These are phyloP conservation scores for Vanderwaltozyma polyspora DNA, from an alignment of 805 yeast genomes.

Conservation along the genomic window DNA sequence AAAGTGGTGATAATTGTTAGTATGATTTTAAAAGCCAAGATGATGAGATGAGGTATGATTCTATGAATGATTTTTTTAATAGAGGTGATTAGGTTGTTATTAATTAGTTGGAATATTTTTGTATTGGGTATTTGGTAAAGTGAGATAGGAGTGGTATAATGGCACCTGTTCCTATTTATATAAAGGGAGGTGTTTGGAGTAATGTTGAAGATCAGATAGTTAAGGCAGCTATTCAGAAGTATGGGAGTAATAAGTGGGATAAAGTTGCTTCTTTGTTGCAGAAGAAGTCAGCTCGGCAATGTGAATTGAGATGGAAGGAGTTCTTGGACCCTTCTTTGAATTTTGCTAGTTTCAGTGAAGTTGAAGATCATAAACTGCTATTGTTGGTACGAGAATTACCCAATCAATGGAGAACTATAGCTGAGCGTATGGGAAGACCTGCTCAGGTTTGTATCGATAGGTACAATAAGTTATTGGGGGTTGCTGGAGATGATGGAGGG, in stretches of 20 bases:
- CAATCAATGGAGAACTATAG: slow-evolving; percentile 91
- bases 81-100: too few species aligned
- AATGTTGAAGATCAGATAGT: slow-evolving; percentile 74
- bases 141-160: slow-evolving; percentile 1
- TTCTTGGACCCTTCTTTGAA: slow-evolving; percentile 67
- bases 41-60: too few species aligned
- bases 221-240: slow-evolving; percentile 83
- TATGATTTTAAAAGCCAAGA: too few species aligned
- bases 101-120: too few species aligned
- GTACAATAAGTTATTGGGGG: slow-evolving; percentile 48
- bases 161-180: slow-evolving; percentile 51
- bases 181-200: slow-evolving; percentile 88
- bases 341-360: slow-evolving; percentile 55
- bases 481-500: slow-evolving; percentile 33
- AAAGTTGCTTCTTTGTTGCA: slow-evolving; percentile 79
- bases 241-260: slow-evolving; percentile 92
- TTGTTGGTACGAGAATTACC: slow-evolving; percentile 63
- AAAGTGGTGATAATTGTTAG: too few species aligned
- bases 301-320: slow-evolving; percentile 87
- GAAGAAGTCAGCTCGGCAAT: slow-evolving; percentile 81
- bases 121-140: too few species aligned
- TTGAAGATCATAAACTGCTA: slow-evolving; percentile 65
- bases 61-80: too few species aligned
- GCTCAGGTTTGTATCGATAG: slow-evolving; percentile 81
- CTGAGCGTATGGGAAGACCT: slow-evolving; percentile 69